Evolutionary conservation across 257 asterid species (phyloP).

Genomic region (Solanum neorickii): DNA sequence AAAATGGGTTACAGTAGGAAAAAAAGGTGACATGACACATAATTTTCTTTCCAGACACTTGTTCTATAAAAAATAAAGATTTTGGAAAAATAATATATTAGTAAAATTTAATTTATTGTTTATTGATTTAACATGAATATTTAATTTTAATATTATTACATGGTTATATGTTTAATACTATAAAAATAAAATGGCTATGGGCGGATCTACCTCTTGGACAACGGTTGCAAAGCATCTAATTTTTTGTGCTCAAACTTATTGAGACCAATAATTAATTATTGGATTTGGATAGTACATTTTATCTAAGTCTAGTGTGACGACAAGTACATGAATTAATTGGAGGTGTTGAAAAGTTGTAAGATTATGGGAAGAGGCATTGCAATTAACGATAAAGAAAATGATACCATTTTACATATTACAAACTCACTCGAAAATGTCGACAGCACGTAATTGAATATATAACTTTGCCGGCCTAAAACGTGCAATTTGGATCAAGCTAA

Average conservation of each 20-base stretch:
- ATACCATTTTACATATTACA: not conserved
- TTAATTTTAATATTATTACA: not conserved
- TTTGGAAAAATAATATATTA: not conserved
- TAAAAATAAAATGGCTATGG: too few species aligned
- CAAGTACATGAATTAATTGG: not conserved
- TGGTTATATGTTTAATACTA: not conserved
- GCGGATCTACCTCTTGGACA: too few species aligned
- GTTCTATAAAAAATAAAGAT: not conserved
- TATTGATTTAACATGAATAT: not conserved
- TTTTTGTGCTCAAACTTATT: too few species aligned
- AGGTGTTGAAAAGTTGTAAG: not conserved
- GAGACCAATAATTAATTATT: not conserved
- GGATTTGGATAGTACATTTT: too few species aligned
- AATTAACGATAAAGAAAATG: not conserved
- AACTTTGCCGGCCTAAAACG: not conserved
- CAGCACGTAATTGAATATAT: not conserved
- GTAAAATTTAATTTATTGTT: not conserved
- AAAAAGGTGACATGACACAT: not conserved
- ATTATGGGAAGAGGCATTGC: not conserved
- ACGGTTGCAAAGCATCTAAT: too few species aligned
- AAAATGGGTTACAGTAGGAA: not conserved
- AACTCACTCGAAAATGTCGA: not conserved
- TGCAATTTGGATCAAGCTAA: not conserved
- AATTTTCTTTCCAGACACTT: not conserved
- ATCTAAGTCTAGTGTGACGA: not conserved